These are phyloP conservation scores for Pecoramyces ruminantium DNA, from an alignment of 192 early-diverging fungal genomes.

Conservation along the genomic window DNA sequence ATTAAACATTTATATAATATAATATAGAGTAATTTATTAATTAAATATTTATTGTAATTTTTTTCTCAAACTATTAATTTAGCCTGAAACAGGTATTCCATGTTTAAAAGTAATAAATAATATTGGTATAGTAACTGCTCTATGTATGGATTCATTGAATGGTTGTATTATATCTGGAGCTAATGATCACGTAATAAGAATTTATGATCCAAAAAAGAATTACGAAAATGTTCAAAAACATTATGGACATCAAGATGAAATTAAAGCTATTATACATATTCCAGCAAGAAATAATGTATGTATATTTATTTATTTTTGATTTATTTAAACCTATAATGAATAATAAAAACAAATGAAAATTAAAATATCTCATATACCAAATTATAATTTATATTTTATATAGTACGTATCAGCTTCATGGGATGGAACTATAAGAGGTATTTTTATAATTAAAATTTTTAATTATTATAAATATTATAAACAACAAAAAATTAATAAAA, in stretches of 20 bases:
- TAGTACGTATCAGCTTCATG: constrained; percentile 36
- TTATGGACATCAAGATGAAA: constrained; percentile 34
- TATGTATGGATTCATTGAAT: constrained; percentile 28
- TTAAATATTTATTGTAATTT: no score
- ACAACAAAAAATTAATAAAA: not conserved
- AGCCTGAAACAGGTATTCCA: constrained; percentile 27
- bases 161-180: constrained; percentile 33
- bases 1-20: no score
- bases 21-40: no score
- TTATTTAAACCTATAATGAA: no score
- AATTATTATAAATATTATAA: not conserved
- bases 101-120: constrained; percentile 35
- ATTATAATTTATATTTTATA: not conserved
- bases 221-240: constrained; percentile 40
- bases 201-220: constrained; percentile 34
- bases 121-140: constrained; percentile 30
- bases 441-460: no score
- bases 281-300: constrained; percentile 25
- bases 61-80: no score
- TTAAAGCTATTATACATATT: constrained; percentile 29
- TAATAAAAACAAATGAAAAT: no score
- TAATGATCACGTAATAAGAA: constrained; percentile 30
- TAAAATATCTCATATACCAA: no score
- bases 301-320: no score
- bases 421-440: constrained; percentile 27